Evolutionary conservation across 148 eudicot species (phyloP), one percentile per base, ranked within the genome.

Genomic region (Talinum fruticosum): DNA sequence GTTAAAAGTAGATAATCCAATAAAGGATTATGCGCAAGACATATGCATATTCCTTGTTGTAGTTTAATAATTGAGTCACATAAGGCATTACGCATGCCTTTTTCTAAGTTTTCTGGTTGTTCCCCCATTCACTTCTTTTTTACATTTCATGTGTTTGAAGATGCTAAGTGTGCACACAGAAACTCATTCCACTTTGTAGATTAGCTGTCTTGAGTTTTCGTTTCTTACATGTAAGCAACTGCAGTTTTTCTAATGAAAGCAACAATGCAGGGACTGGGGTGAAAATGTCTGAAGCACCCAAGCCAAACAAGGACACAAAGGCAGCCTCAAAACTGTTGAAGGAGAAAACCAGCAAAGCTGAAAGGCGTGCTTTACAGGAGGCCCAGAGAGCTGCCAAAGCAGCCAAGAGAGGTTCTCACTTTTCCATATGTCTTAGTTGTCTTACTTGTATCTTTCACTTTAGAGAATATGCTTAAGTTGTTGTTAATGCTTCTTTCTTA

Each of bases 311-410:
- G 62, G 89, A 82, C 28, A 75, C 75, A 71, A 77, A 70, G n/a
- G 75, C 83, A 72, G 80, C 61, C 68, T 79, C 87, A 62, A 94
- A 88, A 80, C 79, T 92, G 59, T 41, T 73, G 71, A 95, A 92
- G 79, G 92, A 86, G 49, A 94, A 90, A 86, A 80, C 90, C 5
- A 86, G 93, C 70, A 94, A 94, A 83, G 94, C 97, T 80, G 97
- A 95, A 85, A 86, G 97, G 84, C 93, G 98, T 71, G 97, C 94
- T 34, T 73, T 91, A 75, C 97, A 95, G 81, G 98, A 92, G 78
- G 84, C 98, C 65, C 98, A 95, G 72, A 89, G 98, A 82, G 96
- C 98, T 84, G 96, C 96, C 35, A 94, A 94, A 87, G 89, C 87
- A 54, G 82, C 92, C 77, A 69, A 82, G 23, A 89, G 87, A 88